Evolutionary conservation across 441 rosid species (phyloP).

Genomic region (Viola pubescens): DNA sequence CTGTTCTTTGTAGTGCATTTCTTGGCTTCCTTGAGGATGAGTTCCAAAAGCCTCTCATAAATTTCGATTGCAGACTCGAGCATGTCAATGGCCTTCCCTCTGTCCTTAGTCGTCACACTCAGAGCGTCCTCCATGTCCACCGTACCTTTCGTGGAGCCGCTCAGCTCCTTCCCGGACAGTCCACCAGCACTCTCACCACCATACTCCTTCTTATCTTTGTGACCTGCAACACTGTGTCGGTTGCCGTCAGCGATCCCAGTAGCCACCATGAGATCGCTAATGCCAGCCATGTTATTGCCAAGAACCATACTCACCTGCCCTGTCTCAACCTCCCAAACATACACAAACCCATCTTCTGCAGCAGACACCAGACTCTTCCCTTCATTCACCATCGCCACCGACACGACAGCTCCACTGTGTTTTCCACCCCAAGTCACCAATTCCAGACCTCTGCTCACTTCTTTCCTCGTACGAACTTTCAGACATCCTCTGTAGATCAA

Average conservation of each 20-base stretch:
- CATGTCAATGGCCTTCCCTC: conserved; percentile 31
- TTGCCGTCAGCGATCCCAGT: conserved; percentile 11
- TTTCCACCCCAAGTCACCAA: conserved; percentile 17
- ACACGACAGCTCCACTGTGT: conserved; percentile 25
- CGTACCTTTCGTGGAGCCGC: conserved; percentile 14
- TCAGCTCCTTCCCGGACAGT: conserved; percentile 12
- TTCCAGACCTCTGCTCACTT: not conserved
- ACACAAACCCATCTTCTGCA: conserved; percentile 36
- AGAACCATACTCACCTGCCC: conserved; percentile 19
- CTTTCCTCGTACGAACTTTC: conserved; percentile 13
- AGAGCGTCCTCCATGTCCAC: conserved; percentile 19
- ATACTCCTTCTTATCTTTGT: not conserved
- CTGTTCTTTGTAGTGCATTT: conserved; percentile 1
- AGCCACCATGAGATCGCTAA: conserved; percentile 30
- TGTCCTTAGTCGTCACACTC: conserved; percentile 20
- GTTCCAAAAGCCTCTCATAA: conserved; percentile 32
- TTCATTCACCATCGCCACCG: conserved; percentile 20
- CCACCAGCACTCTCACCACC: conserved; percentile 7
- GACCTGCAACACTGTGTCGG: not conserved
- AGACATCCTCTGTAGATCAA: conserved; percentile 24
- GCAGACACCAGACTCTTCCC: conserved; percentile 36
- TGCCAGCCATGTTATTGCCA: conserved; percentile 19
- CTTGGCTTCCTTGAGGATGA: conserved; percentile 34
- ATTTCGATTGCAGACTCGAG: conserved; percentile 36
- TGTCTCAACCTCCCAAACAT: conserved; percentile 28